Evolutionary conservation across 257 asterid species (phyloP).

Genomic region (Rubia yunnanensis): DNA sequence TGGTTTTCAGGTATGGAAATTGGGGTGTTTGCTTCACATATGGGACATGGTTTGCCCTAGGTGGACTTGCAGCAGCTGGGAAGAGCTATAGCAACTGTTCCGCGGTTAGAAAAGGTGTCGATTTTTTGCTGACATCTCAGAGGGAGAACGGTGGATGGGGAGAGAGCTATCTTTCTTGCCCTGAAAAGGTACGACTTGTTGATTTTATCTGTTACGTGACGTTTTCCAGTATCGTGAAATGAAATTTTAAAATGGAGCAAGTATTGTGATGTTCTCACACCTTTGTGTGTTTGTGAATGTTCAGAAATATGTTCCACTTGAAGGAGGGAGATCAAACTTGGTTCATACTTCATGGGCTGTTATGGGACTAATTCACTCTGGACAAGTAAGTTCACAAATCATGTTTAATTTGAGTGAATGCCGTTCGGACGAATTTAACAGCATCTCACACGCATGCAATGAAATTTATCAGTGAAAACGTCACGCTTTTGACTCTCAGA

Average conservation of each 20-base stretch:
- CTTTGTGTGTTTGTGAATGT: constrained; percentile 1
- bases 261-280: neutral
- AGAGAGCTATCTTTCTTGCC: constrained; percentile 84
- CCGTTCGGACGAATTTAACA: no score
- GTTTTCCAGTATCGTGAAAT: neutral
- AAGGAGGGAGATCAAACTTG: constrained; percentile 59
- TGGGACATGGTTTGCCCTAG: constrained; percentile 30
- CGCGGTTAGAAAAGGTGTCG: constrained; percentile 50
- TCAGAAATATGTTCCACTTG: constrained; percentile 59
- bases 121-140: constrained; percentile 51
- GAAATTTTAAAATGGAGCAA: neutral
- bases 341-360: constrained; percentile 91
- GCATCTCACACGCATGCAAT: no score
- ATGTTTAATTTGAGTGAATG: neutral
- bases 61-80: constrained; percentile 21
- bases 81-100: constrained; percentile 26
- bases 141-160: constrained; percentile 89
- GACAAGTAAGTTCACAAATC: constrained; percentile 43
- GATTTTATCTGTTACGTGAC: neutral
- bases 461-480: no score
- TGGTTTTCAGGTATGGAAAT: constrained; percentile 17
- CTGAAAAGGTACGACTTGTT: constrained; percentile 44
- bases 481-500: no score
- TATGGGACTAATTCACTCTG: constrained; percentile 75
- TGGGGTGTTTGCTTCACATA: constrained; percentile 28